A percentile compares a stretch with the other conserved stretches of the same genome.
These are phyloP conservation scores for Samsoniella hepiali DNA, from an alignment of 2,329 filamentous ascomycete species.

Conservation along the genomic window DNA sequence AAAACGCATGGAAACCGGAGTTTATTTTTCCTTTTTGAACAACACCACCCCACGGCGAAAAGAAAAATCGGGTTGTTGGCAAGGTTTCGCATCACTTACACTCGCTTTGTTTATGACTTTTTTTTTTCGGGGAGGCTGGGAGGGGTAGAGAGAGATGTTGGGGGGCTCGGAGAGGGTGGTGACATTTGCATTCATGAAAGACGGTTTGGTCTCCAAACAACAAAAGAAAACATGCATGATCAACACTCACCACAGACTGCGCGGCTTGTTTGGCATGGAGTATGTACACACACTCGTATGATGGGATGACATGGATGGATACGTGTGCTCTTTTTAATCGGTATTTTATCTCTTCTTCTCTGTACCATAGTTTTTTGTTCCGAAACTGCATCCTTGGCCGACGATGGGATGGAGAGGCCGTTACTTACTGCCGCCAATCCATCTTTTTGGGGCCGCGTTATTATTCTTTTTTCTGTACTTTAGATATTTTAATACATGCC, in stretches of 20 bases:
- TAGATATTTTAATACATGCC: constrained; percentile 10
- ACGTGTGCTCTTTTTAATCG: neutral
- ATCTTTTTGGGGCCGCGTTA: neutral
- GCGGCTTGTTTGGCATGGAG: neutral
- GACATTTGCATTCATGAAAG: no score
- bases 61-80: neutral
- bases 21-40: constrained; percentile 15
- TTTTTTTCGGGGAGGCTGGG: neutral
- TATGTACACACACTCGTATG: neutral
- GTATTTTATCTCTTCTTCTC: neutral
- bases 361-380: neutral
- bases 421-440: no score
- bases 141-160: neutral
- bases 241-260: no score
- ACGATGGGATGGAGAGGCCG: neutral
- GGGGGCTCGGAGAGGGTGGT: no score
- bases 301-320: constrained; percentile 12
- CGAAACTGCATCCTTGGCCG: neutral
- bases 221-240: neutral
- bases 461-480: neutral
- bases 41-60: neutral
- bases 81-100: constrained; percentile 7
- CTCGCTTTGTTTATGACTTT: constrained; percentile 5
- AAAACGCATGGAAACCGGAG: constrained; percentile 21
- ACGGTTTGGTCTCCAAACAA: neutral